phyloP scores from a whole-genome alignment of 768 basidiomycete species.

The Tulasnella sp. region DNA sequence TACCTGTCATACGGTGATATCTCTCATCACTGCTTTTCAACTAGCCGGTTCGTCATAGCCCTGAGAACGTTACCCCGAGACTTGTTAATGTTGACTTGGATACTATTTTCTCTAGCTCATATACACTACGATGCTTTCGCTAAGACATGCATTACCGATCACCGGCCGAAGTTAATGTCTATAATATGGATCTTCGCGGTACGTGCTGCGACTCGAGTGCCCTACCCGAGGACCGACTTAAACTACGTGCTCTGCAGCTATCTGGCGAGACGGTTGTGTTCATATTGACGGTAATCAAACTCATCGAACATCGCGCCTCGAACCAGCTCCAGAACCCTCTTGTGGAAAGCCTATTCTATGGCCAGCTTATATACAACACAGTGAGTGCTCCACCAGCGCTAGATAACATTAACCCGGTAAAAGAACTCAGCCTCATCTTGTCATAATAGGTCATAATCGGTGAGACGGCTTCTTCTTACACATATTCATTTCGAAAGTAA shows the following conservation, averaged over 20 bases:
- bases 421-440: not conserved
- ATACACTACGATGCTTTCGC: not conserved
- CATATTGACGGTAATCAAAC: not conserved
- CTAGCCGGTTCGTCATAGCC: not conserved
- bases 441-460: not conserved
- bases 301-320: not conserved
- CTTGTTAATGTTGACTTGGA: not conserved
- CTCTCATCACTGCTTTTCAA: not conserved
- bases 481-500: not conserved
- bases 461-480: not conserved
- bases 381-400: not conserved
- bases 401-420: not conserved
- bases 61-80: not conserved
- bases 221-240: not conserved
- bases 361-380: not conserved
- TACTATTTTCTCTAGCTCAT: not conserved
- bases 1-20: not conserved
- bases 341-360: not conserved
- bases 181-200: not conserved
- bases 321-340: not conserved
- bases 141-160: not conserved
- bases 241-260: not conserved
- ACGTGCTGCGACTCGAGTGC: not conserved
- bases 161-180: not conserved
- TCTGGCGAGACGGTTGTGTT: not conserved